Base-by-base conservation (phyloP, 1,139 yeast genomes). In the Suhomyces guaymorum region DNA sequence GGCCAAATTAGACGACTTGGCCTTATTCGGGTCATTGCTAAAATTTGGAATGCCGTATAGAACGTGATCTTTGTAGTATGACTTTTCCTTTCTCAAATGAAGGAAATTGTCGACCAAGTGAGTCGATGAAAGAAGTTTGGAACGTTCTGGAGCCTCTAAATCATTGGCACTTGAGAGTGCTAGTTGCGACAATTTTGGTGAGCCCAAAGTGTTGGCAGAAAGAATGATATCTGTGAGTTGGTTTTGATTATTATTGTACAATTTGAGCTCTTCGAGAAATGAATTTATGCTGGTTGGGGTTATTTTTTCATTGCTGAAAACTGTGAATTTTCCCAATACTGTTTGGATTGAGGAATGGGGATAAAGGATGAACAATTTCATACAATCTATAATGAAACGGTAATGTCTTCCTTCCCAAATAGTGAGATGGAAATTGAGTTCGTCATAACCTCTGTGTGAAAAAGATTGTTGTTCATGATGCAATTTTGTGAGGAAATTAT, bases 401-500 rank as follows among this genome's bases (percentile, higher is more conserved):
- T 42, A 56, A 16, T 51, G 53, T 16, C 51, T 42, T 1, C 68
- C 73, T 22, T 63, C 65, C 66, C 69, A 61, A n/a, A 66, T 52
- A 24, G 44, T 47, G 37, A 69, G 56, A 30, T 44, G 55, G 4
- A 54, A 35, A 14, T 53, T 50, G 19, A 66, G 32, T 16, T 58
- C 64, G n/a, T 52, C 57, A 25, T 38, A 47, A 2, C 49, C 30
- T 26, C 46, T 47, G 11, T 46, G 26, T n/a, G 38, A 21, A 11
- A 26, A 20, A 1, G 29, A 28, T 15, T 18, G 24, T 32, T 52
- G 57, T 10, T 42, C 33, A 7, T 15, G n/a, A 4, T 34, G 17
- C 5, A 57, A 35, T 4, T 35, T 19, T 6, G 24, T 42, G 12
- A 61, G 34, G 31, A 59, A 49, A 0, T 20, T 9, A 35, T 54